Evolutionary conservation across 306 rosid genomes (phyloP), one percentile per base, ranked within the genome.

Genomic region (Casuarina cunninghamiana): DNA sequence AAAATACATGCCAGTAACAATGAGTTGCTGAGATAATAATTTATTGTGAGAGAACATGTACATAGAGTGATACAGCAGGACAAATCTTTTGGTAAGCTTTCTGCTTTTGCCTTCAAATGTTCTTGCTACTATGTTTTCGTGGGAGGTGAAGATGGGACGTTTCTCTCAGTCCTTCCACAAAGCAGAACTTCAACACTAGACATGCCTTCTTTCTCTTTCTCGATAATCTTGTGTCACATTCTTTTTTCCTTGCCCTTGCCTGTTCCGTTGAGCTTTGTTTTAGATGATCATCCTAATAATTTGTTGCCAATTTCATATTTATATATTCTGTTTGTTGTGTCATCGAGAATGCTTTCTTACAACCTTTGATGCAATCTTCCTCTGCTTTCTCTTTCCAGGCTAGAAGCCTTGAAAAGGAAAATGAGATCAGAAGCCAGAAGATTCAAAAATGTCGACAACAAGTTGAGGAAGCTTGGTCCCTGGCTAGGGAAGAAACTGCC

Each of bases 401-500:
- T 53, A 77, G 57, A 77, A 91, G 79, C 70, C 94, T 93, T 19
- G 91, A 93, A 84, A 77, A 83, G 63, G 83, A 89, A 79, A 85
- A 88, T 77, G 80, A 91, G 69, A 81, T 77, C 70, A 83, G 87
- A 77, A 78, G 80, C 77, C 77, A 80, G 35, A 87, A 85, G 82
- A 79, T 93, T 54, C 87, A 84, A 72, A 87, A 87, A 75, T 86
- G 86, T 80, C 91, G 82, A 53, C 77, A 83, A 67, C 82, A 88
- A 81, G 71, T 88, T 2, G 87, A 87, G 79, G 91, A 91, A 77
- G 90, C 88, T 77, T 88, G 89, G 93, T 77, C 78, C 44, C 69
- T 88, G 13, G 95, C 93, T 0, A 89, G 82, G 87, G 92, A 89
- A 71, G 97, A 93, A 85, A 90, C 93, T n/a, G 87, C 87, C 1